Base-by-base conservation (phyloP, 2,329 filamentous ascomycete species). In the Balansia obtecta region DNA sequence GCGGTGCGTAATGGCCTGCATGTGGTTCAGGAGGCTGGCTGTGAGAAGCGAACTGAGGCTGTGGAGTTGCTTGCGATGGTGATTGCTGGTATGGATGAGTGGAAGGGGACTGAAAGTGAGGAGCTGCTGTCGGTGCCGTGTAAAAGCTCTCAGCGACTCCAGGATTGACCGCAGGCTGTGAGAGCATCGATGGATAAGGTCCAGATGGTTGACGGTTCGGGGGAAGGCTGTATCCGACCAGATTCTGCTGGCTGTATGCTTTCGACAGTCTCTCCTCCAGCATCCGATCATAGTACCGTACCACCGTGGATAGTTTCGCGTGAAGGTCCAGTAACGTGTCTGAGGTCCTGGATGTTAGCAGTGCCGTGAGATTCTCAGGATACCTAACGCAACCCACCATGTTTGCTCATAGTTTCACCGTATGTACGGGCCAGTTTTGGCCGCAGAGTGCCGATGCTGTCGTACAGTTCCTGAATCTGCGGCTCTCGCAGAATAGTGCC, bases 361-460 rank as follows among this genome's bases (percentile, higher is more conserved):
- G 18, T 30, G 2, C 27, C 18, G 11, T 13, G 9, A 40, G 13
- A 32, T 12, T n/a, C 1, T 27, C 12, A 11, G 33, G 13, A 18
- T 10, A 41, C 11, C 6, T 27, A n/a, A 18, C n/a, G 13, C 27
- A 2, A 69, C 80, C 64, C 71, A 88, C 88, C 90, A 66, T 97
- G 93, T 68, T 98, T 98, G 78, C 93, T 97, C 93, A 98, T 97
- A 0, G 93, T 96, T 71, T 98, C 93, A 50, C 93, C 93, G 63
- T 97, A 96, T 0, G 91, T 96, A 51, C 93, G 80, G 4, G 93
- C 93, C 50, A 98, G 74, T 66, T 98, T 98, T 1, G 93, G 93
- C 46, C 93, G 80, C 55, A 98, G 71, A 15, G 88, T 78, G n/a
- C 91, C 89, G 59, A 98, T 97, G 60, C 90, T 94, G 62, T 97